Evolutionary conservation across 805 yeast species (phyloP), one percentile per base, ranked within the genome.

Genomic region (Lachancea cidri): DNA sequence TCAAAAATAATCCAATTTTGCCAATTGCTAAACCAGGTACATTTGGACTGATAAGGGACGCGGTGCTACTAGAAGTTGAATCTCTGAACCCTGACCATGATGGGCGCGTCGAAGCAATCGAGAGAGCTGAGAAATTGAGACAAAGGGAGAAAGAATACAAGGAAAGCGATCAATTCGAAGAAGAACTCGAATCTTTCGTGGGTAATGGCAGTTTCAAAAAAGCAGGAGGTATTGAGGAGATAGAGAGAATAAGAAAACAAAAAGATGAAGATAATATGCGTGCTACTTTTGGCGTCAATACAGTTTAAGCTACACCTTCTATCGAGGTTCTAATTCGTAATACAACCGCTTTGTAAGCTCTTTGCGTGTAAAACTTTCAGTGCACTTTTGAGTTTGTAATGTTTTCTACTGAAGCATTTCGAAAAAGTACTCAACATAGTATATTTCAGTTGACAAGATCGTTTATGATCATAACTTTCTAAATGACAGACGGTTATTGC

Each of bases 141-240:
- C 79, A 79, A 52, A 78, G 73, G 49, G 95, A 86, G 55, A 73
- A 75, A 43, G 81, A 74, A 44, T 64, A 79, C 47, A 65, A 76
- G 46, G 64, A 67, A 34, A 58, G 66, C 17, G 82, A 78, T 47
- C 82, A 81, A 40, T 91, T 91, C 55, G 86, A 83, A 57, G 88
- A 84, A 35, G 98, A 91, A 57, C 66, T 91, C 5, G 93, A 81
- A 2, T 83, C 77, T 16, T 91, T 87, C 69, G 96, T 91, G 5
- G 89, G 73, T 5, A 91, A 81, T 33, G 73, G 77, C 20, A 83
- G 74, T 55, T 69, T 91, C 43, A 86, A 85, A 55, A 83, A 78
- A 48, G 76, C 88, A 15, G 97, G 97, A 4, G 97, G 98, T 1
- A 74, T 88, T 16, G 94, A 85, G 46, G 97, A 87, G 53, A 67